A percentile compares a stretch with the other conserved stretches of the same genome.
These are phyloP conservation scores for Aspergillus sclerotioniger DNA, from an alignment of 495 filamentous ascomycete species.

Conservation along the genomic window DNA sequence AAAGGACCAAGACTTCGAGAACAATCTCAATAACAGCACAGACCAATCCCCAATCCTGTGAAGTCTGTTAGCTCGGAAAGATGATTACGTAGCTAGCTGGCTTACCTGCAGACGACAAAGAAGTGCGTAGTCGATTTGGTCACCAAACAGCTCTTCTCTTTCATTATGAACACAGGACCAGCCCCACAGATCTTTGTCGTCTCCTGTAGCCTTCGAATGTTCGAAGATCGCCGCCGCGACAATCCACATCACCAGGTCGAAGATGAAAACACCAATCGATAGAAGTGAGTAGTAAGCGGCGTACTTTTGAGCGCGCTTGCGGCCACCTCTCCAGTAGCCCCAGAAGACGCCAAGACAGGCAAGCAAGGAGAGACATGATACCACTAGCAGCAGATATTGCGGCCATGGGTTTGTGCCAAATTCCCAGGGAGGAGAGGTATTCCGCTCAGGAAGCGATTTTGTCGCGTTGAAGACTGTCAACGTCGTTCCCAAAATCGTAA, in stretches of 20 bases:
- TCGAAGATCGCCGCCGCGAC: slow-evolving; percentile 83
- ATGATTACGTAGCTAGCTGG: background rate
- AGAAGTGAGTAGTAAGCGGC: slow-evolving; percentile 93
- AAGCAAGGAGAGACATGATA: slow-evolving; percentile 75
- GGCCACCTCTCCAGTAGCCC: slow-evolving; percentile 85
- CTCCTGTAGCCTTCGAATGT: slow-evolving; percentile 64
- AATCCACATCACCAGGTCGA: slow-evolving; percentile 92
- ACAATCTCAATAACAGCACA: slow-evolving; percentile 97
- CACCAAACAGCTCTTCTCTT: slow-evolving; percentile 66
- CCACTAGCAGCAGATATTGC: slow-evolving; percentile 75
- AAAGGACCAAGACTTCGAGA: slow-evolving; percentile 85
- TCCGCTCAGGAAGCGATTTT: slow-evolving; percentile 66
- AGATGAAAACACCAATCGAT: slow-evolving; percentile 87
- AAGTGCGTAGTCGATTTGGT: slow-evolving; percentile 84
- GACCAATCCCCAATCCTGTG: slow-evolving; percentile 88
- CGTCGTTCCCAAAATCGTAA: slow-evolving; percentile 79
- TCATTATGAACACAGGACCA: slow-evolving; percentile 93
- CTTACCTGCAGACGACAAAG: slow-evolving; percentile 90
- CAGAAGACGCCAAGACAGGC: slow-evolving; percentile 79
- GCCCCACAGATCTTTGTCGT: slow-evolving; percentile 89
- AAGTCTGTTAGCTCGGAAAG: background rate
- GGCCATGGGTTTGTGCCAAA: slow-evolving; percentile 78
- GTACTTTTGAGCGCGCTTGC: slow-evolving; percentile 84
- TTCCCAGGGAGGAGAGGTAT: slow-evolving; percentile 82
- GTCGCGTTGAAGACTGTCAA: slow-evolving; percentile 90